phyloP scores from a whole-genome alignment of 495 filamentous ascomycete genomes.

The Tricharina praecox region DNA sequence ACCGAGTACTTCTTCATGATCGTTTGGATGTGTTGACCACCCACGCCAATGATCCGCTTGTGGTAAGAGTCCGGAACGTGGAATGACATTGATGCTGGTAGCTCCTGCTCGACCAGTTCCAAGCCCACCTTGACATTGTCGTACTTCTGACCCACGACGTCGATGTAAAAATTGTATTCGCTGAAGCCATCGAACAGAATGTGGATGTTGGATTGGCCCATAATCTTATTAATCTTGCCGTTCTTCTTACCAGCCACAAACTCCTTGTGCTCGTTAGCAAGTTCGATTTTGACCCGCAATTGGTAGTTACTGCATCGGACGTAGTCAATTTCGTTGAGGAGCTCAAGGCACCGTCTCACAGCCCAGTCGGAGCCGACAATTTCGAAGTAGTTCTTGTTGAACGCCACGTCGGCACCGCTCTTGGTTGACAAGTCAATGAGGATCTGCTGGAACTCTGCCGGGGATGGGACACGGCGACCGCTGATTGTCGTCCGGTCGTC shows the following conservation, averaged over 20 bases:
- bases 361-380: conserved; percentile 91
- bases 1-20: conserved; percentile 99
- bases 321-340: conserved; percentile 81
- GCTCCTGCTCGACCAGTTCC: conserved; percentile 89
- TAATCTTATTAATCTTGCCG: conserved; percentile 99
- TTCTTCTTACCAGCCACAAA: conserved; percentile 99
- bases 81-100: conserved; percentile 97
- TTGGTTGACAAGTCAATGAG: conserved; percentile 90
- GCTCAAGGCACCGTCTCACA: conserved; percentile 80
- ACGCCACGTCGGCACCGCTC: conserved; percentile 84
- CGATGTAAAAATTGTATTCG: conserved; percentile 99
- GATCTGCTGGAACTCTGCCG: conserved; percentile 68
- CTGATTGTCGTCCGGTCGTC: conserved; percentile 46
- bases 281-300: conserved; percentile 92
- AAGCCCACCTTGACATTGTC: conserved; percentile 83
- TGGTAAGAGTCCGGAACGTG: conserved; percentile 99
- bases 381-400: conserved; percentile 81
- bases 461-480: conserved; percentile 47
- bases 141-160: conserved; percentile 79
- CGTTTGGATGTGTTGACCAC: conserved; percentile 93
- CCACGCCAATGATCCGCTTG: conserved; percentile 97
- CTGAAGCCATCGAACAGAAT: conserved; percentile 98
- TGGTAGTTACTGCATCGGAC: conserved; percentile 56
- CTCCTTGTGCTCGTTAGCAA: conserved; percentile 98
- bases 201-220: conserved; percentile 95